phyloP scores from a whole-genome alignment of 352 stramenopile genomes.

The Phytophthora pini region DNA sequence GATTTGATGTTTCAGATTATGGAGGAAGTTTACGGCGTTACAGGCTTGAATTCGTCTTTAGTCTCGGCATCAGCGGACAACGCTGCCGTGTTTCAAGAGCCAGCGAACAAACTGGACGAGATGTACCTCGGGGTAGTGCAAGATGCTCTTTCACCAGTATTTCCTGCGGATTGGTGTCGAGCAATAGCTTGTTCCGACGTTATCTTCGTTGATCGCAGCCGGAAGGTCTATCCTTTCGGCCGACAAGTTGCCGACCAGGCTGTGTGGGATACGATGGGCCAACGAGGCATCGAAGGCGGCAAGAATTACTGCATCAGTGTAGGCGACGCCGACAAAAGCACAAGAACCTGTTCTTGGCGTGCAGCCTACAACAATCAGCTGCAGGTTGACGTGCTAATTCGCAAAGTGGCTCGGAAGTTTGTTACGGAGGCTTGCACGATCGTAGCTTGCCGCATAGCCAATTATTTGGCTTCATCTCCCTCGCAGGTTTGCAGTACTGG shows the following conservation, averaged over 20 bases:
- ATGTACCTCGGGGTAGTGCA: constrained; percentile 2
- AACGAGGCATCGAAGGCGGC: not conserved
- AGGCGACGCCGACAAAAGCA: too few species aligned
- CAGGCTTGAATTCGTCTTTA: not conserved
- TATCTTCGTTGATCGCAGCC: not conserved
- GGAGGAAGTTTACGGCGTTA: not conserved
- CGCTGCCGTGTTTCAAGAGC: too few species aligned
- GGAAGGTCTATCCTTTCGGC: constrained; percentile 8
- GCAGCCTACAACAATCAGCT: constrained; percentile 2
- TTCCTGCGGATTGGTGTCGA: not conserved
- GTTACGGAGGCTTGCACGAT: constrained; percentile 7
- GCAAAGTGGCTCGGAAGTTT: constrained; percentile 15
- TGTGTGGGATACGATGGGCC: not conserved
- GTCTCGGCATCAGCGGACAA: too few species aligned
- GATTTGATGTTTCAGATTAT: constrained; percentile 10
- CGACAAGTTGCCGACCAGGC: not conserved
- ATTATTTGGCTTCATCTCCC: too few species aligned
- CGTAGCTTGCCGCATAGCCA: constrained; percentile 7
- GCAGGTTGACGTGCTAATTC: constrained; percentile 7
- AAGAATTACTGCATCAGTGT: constrained; percentile 1
- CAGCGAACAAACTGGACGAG: constrained; percentile 5
- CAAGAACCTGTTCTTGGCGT: constrained; percentile 1
- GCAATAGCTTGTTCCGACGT: not conserved
- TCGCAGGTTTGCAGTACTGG: too few species aligned
- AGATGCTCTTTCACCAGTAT: not conserved